Evolutionary conservation across 2,329 filamentous ascomycete species (phyloP), one percentile per base, ranked within the genome.

Genomic region (Madurella mycetomatis): DNA sequence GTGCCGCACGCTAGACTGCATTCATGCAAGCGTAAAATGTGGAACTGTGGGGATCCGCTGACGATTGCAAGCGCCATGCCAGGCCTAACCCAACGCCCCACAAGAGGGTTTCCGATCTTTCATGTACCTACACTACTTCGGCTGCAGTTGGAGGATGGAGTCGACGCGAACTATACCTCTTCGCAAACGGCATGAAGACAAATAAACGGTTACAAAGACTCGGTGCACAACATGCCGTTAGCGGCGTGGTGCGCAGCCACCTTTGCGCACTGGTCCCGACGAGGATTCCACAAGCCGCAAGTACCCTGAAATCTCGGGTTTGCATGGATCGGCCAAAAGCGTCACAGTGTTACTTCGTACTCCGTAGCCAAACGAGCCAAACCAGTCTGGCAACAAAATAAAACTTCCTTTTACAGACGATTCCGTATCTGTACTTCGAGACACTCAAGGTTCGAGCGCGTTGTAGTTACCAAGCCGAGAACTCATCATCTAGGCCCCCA

Each of bases 321-420:
- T 40, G 52, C 32, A 31, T 19, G 34, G n/a, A 17, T 43, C 31
- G 37, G 44, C 37, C n/a, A 41, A 50, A 49, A 42, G n/a, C 16
- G 41, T 18, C 42, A 51, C 42, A 54, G 47, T 58, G 52, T 58
- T 58, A 55, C 57, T 58, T 60, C 56, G 58, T 58, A 50, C 55
- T n/a, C n/a, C n/a, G n/a, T n/a, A 48, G 7, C 46, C 16, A 17
- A 25, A 17, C 44, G 34, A 31, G 7, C 25, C 25, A 25, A 25
- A 25, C 3, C 25, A 7, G 25, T 25, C 25, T 3, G 25, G 25
- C 25, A 25, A 25, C 25, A 25, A 25, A 25, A 7, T n/a, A n/a
- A 25, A 25, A 25, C 25, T 7, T 25, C 25, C 25, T 25, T 25
- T 25, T 3, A 25, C 25, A 25, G 25, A 25, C 7, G 25, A 3